These are phyloP conservation scores for Ceratocystis papillata DNA, from an alignment of 2,329 filamentous ascomycete species.

Conservation along the genomic window DNA sequence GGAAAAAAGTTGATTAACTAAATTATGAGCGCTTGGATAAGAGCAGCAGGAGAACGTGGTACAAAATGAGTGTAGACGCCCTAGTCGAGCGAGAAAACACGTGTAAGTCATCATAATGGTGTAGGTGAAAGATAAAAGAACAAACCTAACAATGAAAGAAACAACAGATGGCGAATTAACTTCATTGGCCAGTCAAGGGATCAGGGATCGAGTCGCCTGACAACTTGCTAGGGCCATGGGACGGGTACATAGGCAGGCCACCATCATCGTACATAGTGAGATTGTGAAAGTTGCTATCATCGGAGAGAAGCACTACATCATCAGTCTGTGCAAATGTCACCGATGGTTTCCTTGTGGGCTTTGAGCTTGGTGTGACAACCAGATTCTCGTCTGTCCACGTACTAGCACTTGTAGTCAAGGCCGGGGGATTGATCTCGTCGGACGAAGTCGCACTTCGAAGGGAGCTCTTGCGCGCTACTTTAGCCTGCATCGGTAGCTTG, in stretches of 20 bases:
- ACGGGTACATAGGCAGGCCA: neutral
- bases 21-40: neutral
- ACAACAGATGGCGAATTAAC: neutral
- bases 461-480: conserved; percentile 11
- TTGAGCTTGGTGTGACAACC: neutral
- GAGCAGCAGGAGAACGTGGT: neutral
- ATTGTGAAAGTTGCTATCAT: conserved; percentile 22
- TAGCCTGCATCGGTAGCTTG: too few relatives aligned
- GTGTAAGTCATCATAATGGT: neutral
- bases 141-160: neutral
- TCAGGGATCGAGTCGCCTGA: neutral
- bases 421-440: conserved; percentile 13
- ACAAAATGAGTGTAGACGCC: neutral
- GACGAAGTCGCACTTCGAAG: neutral
- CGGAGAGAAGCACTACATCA: conserved; percentile 21
- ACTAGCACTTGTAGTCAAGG: conserved; percentile 16
- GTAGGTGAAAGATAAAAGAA: neutral
- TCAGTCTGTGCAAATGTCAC: conserved; percentile 24
- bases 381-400: conserved; percentile 21
- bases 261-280: conserved; percentile 20
- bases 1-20: conserved; percentile 5
- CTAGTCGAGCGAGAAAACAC: neutral
- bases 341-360: conserved; percentile 17
- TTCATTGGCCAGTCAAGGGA: neutral
- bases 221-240: neutral